Evolutionary conservation across 345 rosid species (phyloP).

Genomic region (Trapa incisa): DNA sequence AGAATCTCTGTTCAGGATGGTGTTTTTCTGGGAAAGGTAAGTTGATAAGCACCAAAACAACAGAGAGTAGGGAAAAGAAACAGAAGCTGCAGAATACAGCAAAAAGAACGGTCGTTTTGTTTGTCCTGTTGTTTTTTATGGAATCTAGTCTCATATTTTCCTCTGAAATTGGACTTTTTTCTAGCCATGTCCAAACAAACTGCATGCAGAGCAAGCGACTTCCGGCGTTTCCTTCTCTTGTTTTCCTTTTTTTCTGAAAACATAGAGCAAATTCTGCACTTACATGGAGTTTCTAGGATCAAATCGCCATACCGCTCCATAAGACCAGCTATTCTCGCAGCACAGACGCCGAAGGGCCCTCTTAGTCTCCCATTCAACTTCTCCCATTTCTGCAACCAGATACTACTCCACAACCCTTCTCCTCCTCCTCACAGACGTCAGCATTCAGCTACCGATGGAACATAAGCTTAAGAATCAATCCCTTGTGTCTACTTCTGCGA

Average conservation of each 20-base stretch:
- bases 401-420: too few species aligned
- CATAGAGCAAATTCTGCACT: conserved; percentile 6
- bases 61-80: background rate
- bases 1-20: too few species aligned
- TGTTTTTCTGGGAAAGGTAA: too few species aligned
- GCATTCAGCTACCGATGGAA: background rate
- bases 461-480: background rate
- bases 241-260: too few species aligned
- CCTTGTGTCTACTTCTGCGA: background rate
- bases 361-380: conserved; percentile 37
- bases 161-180: too few species aligned
- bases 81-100: background rate
- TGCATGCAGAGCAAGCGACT: too few species aligned
- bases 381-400: conserved; percentile 4
- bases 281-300: conserved; percentile 65
- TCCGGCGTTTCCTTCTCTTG: too few species aligned
- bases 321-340: conserved; percentile 74
- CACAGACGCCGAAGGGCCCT: conserved; percentile 51
- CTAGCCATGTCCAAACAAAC: too few species aligned
- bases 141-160: too few species aligned
- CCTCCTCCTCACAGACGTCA: background rate
- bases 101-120: too few species aligned
- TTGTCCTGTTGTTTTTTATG: too few species aligned
- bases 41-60: background rate
- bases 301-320: conserved; percentile 65